These are phyloP conservation scores for Cladosporium colombiae DNA, from an alignment of 2,329 filamentous ascomycete genomes.

Conservation along the genomic window DNA sequence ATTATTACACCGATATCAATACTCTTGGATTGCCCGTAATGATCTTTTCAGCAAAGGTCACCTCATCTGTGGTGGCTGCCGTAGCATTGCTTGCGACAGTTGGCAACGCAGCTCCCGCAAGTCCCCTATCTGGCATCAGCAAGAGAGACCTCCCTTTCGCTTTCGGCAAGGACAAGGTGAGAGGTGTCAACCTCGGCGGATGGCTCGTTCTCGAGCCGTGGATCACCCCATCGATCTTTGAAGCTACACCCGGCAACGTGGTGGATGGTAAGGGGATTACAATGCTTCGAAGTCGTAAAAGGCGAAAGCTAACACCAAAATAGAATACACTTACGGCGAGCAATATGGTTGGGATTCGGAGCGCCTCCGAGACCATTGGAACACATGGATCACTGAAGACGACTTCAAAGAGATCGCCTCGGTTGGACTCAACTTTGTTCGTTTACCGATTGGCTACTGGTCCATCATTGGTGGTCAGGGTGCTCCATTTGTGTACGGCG, in stretches of 20 bases:
- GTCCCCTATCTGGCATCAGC: conserved; percentile 24
- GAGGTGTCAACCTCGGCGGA: conserved; percentile 63
- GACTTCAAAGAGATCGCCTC: conserved; percentile 61
- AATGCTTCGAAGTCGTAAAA: not conserved
- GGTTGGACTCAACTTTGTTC: conserved; percentile 60
- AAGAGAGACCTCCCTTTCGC: conserved; percentile 39
- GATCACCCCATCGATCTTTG: conserved; percentile 64
- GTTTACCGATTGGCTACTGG: conserved; percentile 63
- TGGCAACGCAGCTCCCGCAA: conserved; percentile 27
- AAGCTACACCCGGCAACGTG: conserved; percentile 37
- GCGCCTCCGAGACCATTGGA: conserved; percentile 53
- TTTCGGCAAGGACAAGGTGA: conserved; percentile 58
- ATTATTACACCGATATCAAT: not conserved
- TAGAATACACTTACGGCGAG: conserved; percentile 34
- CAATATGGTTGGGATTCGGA: conserved; percentile 22
- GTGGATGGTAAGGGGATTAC: conserved; percentile 46
- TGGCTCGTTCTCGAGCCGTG: conserved; percentile 66
- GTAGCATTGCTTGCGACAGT: conserved; percentile 30
- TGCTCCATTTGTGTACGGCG: conserved; percentile 54
- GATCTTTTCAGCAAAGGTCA: conserved; percentile 24
- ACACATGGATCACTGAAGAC: conserved; percentile 51
- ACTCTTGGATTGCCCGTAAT: conserved; percentile 22
- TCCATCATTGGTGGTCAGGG: conserved; percentile 52
- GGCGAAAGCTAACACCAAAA: conserved; percentile 8
- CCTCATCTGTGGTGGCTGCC: conserved; percentile 26